These are phyloP conservation scores for Kwoniella sp. DNA, from an alignment of 768 basidiomycete species.

Conservation along the genomic window DNA sequence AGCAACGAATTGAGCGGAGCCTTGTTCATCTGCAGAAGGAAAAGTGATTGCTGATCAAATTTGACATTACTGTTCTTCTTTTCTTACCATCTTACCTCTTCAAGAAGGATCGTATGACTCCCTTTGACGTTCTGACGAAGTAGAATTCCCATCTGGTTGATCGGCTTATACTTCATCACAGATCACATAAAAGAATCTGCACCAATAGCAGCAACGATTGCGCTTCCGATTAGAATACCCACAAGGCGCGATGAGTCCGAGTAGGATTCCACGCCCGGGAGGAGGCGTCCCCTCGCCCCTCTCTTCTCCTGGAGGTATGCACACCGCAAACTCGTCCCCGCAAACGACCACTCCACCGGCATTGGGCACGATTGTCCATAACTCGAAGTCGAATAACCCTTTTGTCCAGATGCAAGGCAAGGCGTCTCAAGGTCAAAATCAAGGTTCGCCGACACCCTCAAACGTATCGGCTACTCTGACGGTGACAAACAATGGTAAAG, in stretches of 20 bases:
- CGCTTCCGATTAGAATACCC: too few species aligned
- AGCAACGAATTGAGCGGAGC: too few species aligned
- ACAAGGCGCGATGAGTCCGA: slow-evolving; percentile 46
- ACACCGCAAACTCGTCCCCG: background rate
- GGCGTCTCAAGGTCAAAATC: background rate
- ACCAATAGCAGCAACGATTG: too few species aligned
- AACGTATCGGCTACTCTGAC: slow-evolving; percentile 3
- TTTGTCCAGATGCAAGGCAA: slow-evolving; percentile 20
- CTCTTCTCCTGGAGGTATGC: slow-evolving; percentile 13
- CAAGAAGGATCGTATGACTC: too few species aligned
- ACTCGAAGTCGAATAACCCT: slow-evolving; percentile 25
- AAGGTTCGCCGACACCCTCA: slow-evolving; percentile 22
- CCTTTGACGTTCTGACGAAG: too few species aligned
- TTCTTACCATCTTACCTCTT: too few species aligned
- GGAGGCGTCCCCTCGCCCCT: slow-evolving; percentile 6
- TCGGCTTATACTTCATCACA: too few species aligned
- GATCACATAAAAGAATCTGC: too few species aligned
- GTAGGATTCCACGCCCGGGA: slow-evolving; percentile 40
- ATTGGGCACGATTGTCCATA: slow-evolving; percentile 19
- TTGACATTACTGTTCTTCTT: too few species aligned
- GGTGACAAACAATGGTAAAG: background rate
- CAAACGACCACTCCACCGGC: slow-evolving; percentile 11
- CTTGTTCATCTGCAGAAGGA: background rate
- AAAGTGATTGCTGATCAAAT: too few species aligned
- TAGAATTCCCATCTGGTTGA: too few species aligned